A percentile compares a stretch with the other conserved stretches of the same genome.
Conservation (phyloP, 345 rosid genomes). For the Lagerstroemia speciosa region DNA sequence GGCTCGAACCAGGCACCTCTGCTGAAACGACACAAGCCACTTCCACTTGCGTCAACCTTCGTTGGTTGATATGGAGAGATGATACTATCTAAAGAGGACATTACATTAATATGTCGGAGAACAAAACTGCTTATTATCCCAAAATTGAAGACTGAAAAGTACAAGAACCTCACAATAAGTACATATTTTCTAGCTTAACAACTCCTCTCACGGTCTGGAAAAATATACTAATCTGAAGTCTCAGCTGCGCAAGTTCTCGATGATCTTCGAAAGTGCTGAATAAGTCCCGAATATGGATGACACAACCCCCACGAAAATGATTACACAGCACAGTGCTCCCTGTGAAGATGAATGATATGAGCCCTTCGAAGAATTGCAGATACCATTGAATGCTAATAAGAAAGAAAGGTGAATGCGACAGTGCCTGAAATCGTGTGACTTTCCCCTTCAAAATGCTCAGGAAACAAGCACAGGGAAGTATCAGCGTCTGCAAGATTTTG, state of each 20-base stretch:
- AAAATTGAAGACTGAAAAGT: background rate
- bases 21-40: too few species aligned
- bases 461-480: conserved; percentile 87
- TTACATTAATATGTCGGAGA: background rate
- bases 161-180: background rate
- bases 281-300: conserved; percentile 61
- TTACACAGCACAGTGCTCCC: conserved; percentile 44
- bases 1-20: too few species aligned
- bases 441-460: conserved; percentile 64
- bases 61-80: too few species aligned
- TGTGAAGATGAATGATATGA: conserved; percentile 11
- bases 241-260: conserved; percentile 39
- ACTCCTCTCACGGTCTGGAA: background rate
- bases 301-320: conserved; percentile 56
- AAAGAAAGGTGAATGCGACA: background rate
- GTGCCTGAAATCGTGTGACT: conserved; percentile 52
- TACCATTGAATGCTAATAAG: background rate
- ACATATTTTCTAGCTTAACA: background rate
- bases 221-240: background rate
- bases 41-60: too few species aligned
- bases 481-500: conserved; percentile 50
- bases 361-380: background rate
- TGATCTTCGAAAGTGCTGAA: conserved; percentile 59
- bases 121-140: background rate
- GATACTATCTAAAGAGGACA: background rate